Conservation (phyloP, 352 stramenopile genomes). For the Pythium aquatile region DNA sequence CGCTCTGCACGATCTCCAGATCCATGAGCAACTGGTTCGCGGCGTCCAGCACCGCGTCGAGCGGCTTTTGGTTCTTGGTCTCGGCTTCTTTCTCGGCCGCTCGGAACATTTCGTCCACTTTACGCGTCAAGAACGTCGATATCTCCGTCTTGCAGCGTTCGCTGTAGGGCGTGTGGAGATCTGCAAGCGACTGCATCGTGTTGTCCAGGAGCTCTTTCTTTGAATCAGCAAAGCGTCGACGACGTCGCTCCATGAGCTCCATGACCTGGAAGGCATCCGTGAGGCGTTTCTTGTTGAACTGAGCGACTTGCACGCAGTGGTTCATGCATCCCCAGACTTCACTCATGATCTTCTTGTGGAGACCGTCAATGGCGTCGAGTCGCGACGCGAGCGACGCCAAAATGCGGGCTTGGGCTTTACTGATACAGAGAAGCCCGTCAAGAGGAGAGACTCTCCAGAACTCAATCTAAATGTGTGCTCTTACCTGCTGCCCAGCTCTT, state of each 20-base stretch:
- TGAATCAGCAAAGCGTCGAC: conserved; percentile 43
- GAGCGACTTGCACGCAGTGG: conserved; percentile 80
- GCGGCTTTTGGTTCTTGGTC: conserved; percentile 49
- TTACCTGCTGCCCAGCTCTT: conserved; percentile 73
- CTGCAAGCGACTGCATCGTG: conserved; percentile 41
- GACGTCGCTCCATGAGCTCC: conserved; percentile 69
- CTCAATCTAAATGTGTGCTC: background rate
- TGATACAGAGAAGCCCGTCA: conserved; percentile 11
- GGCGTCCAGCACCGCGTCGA: conserved; percentile 58
- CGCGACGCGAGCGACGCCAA: conserved; percentile 69
- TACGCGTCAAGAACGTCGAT: conserved; percentile 45
- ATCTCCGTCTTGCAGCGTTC: conserved; percentile 70
- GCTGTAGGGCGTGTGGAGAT: conserved; percentile 44
- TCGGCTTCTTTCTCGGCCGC: conserved; percentile 49
- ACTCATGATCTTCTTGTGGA: conserved; percentile 60
- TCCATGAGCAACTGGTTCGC: conserved; percentile 80
- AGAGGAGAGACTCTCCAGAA: background rate
- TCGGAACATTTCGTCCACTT: conserved; percentile 65
- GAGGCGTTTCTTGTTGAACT: conserved; percentile 69
- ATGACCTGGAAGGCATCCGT: conserved; percentile 71
- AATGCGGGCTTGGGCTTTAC: conserved; percentile 63
- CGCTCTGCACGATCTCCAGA: conserved; percentile 70
- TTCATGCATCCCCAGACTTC: conserved; percentile 81
- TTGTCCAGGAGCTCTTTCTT: conserved; percentile 77
- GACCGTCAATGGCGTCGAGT: conserved; percentile 54